Evolutionary conservation across 2,329 filamentous ascomycete species (phyloP), one percentile per base, ranked within the genome.

Genomic region (Exutisphaerella laricina): DNA sequence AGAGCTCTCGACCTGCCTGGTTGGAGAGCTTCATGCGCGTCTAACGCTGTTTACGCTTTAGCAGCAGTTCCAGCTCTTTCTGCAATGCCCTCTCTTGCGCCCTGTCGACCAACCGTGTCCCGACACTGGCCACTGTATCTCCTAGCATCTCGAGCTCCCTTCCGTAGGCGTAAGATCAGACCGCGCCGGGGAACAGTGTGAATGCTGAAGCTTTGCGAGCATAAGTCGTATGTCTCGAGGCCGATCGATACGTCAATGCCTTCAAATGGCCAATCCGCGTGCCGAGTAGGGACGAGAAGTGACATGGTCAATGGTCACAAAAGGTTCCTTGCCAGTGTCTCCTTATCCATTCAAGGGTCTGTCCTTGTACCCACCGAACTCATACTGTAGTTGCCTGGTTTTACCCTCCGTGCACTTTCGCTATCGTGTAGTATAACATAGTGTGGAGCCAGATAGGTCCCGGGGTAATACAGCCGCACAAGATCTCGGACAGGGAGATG

Each of bases 11-110:
- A 5, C 18, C 32, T 20, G 14, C 32, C n/a, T n/a, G 21, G 8
- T 16, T 16, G 21, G 12, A 14, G 10, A 37, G 21, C 34, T 37
- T 17, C 13, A 23, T 26, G 34, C 22, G 16, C 5, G 34, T 37
- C 34, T 37, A 37, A 37, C 6, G 34, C 34, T 22, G 5, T 14
- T 37, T 13, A 14, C 28, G 28, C 34, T 13, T 28, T 38, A 38
- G 22, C 21, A 33, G 14, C 10, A 14, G 5, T 16, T 8, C n/a
- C 35, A n/a, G 22, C n/a, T 8, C 7, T 12, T 5, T 17, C 8
- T 26, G 22, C 22, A 9, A 38, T 17, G 23, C n/a, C 2, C 13
- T 31, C n/a, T 4, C 32, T 18, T 25, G 16, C 16, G 30, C 20
- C n/a, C 4, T 2, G 9, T 33, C 4, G 20, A 18, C 30, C 30